A percentile compares a stretch with the other conserved stretches of the same genome.
These are phyloP conservation scores for Epichloe aotearoae DNA, from an alignment of 2,329 filamentous ascomycete species.

Conservation along the genomic window DNA sequence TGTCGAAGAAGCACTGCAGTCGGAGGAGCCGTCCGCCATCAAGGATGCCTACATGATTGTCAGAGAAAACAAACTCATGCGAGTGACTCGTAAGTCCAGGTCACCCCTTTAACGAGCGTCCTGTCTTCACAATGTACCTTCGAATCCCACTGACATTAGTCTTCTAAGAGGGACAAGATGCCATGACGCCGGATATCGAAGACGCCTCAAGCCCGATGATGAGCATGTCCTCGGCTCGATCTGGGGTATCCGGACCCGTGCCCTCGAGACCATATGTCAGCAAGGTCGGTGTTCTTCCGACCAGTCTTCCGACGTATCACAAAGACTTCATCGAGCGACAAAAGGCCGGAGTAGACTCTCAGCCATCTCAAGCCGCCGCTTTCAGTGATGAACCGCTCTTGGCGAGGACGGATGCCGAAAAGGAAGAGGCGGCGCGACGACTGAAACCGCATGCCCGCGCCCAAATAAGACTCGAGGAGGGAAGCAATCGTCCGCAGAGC, in stretches of 20 bases:
- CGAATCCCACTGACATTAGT: conserved; percentile 9
- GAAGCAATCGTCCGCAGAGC: conserved; percentile 42
- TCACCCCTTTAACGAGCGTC: background rate
- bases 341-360: conserved; percentile 37
- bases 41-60: conserved; percentile 99
- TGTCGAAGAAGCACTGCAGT: conserved; percentile 84
- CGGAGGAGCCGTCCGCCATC: conserved; percentile 90
- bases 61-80: conserved; percentile 94
- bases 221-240: conserved; percentile 41
- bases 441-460: conserved; percentile 76
- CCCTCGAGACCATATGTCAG: conserved; percentile 51
- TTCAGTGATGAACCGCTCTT: conserved; percentile 34
- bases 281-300: conserved; percentile 84
- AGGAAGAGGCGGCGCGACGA: conserved; percentile 66
- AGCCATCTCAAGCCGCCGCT: conserved; percentile 27
- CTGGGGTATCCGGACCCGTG: conserved; percentile 34
- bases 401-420: conserved; percentile 54
- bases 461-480: conserved; percentile 54
- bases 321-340: conserved; percentile 74
- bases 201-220: conserved; percentile 35
- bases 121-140: background rate
- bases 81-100: conserved; percentile 64
- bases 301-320: conserved; percentile 82
- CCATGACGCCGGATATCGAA: conserved; percentile 21
- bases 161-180: conserved; percentile 20